Conservation (phyloP, 2,329 filamentous ascomycete genomes). For the Nigrospora oryzae region DNA sequence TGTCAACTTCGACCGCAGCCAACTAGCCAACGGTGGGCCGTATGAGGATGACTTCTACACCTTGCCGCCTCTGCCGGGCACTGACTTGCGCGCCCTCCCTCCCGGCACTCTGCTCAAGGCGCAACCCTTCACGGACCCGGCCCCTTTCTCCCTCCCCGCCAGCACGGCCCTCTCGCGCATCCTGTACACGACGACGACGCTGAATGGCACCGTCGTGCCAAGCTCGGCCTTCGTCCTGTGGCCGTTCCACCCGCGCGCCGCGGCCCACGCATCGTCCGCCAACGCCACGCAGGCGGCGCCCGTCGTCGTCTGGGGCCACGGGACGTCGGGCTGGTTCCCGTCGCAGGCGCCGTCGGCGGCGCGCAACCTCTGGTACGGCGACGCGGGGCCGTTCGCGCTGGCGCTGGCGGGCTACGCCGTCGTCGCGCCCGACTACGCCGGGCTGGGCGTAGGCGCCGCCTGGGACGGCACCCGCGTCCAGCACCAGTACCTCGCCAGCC, state of each 20-base stretch:
- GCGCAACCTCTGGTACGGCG: constrained; percentile 30
- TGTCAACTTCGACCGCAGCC: constrained; percentile 19
- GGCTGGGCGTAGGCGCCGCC: constrained; percentile 27
- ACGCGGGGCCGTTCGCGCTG: constrained; percentile 27
- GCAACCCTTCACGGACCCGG: constrained; percentile 27
- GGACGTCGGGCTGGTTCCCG: constrained; percentile 30
- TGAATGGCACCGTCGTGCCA: constrained; percentile 35
- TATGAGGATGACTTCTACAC: constrained; percentile 30
- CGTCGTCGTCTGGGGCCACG: constrained; percentile 33
- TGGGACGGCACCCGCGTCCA: constrained; percentile 23
- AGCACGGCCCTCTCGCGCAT: constrained; percentile 36
- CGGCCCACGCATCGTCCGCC: too few species aligned
- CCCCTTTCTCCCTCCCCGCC: constrained; percentile 29
- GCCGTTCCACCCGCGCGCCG: constrained; percentile 27
- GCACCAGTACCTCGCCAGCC: constrained; percentile 29
- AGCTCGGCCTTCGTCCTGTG: constrained; percentile 41
- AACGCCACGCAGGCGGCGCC: constrained; percentile 12
- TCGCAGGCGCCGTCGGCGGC: constrained; percentile 30
- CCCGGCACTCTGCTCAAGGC: constrained; percentile 30
- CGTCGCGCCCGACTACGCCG: constrained; percentile 34
- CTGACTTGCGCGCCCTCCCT: constrained; percentile 6
- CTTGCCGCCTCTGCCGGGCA: constrained; percentile 11
- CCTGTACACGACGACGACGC: constrained; percentile 33
- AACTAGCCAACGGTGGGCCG: constrained; percentile 22
- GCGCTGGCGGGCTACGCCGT: constrained; percentile 33